Percentiles rank a stretch among this genome's conserved stretches.
Evolutionary conservation across 148 eudicot species (phyloP).

Genomic region (Chenopodium quinoa): DNA sequence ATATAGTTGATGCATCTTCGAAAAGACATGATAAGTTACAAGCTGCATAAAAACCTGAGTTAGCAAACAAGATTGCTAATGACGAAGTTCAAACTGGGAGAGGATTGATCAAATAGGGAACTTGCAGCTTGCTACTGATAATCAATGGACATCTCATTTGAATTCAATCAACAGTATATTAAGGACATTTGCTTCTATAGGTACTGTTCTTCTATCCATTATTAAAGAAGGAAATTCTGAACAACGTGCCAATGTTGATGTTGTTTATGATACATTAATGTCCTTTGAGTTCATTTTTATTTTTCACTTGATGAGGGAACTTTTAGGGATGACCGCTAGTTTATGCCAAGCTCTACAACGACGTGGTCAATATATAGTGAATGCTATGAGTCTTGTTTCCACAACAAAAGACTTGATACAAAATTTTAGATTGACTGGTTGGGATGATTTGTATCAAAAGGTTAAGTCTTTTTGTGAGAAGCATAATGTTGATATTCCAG

Average conservation of each 20-base stretch:
- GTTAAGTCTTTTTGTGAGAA: background rate
- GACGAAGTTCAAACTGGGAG: background rate
- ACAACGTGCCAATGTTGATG: background rate
- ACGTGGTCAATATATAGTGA: background rate
- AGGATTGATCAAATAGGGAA: background rate
- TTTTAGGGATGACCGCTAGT: background rate
- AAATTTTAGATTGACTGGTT: background rate
- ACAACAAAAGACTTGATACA: conserved; percentile 12
- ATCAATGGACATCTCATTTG: conserved; percentile 2
- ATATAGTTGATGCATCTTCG: no score
- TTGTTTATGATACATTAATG: background rate
- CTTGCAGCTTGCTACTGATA: background rate
- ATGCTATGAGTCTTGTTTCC: background rate
- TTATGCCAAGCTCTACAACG: no score
- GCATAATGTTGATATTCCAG: background rate
- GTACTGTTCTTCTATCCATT: background rate
- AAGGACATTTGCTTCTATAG: background rate
- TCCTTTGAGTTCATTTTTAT: background rate
- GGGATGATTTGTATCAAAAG: background rate
- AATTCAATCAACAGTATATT: background rate
- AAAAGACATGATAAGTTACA: no score
- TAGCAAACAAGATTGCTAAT: background rate
- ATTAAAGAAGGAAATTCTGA: background rate
- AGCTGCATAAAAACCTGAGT: background rate
- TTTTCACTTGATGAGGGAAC: background rate